Conservation (phyloP, 495 filamentous ascomycete species). For the Tuber melanosporum region DNA sequence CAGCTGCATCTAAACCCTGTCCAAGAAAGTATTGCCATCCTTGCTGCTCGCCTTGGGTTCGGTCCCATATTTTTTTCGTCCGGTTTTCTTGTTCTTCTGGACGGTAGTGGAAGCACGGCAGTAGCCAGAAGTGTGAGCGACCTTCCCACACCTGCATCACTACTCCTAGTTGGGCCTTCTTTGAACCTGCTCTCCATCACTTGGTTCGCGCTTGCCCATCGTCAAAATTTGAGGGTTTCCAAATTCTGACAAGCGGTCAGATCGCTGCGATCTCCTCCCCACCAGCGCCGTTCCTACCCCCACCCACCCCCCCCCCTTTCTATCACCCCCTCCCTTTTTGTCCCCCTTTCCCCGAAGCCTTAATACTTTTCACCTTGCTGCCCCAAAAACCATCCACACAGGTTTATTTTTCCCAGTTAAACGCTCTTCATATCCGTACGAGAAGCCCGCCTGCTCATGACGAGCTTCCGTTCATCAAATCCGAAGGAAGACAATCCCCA, state of each 20-base stretch:
- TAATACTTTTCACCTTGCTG: conserved; percentile 33
- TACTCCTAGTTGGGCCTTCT: conserved; percentile 22
- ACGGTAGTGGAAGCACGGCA: conserved; percentile 5
- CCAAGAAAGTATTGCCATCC: conserved; percentile 18
- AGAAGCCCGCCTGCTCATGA: conserved; percentile 35
- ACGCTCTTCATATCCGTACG: conserved; percentile 19
- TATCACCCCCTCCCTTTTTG: conserved; percentile 31
- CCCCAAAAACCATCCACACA: conserved; percentile 21
- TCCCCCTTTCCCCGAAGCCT: conserved; percentile 24
- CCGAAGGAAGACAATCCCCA: conserved; percentile 40
- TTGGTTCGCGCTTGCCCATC: conserved; percentile 26
- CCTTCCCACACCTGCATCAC: conserved; percentile 19
- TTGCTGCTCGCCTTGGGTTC: conserved; percentile 22
- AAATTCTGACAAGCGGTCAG: conserved; percentile 37
- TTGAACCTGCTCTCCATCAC: conserved; percentile 19
- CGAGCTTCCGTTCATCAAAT: conserved; percentile 42
- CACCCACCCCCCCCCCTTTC: conserved; percentile 28
- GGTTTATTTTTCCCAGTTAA: conserved; percentile 22
- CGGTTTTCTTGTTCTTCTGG: neutral
- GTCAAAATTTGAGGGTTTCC: conserved; percentile 18
- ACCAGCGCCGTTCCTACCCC: conserved; percentile 12
- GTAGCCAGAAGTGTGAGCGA: neutral
- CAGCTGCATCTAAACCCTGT: conserved; percentile 24
- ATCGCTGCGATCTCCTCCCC: conserved; percentile 38
- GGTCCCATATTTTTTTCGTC: conserved; percentile 3